Evolutionary conservation across 257 asterid species (phyloP), one percentile per base, ranked within the genome.

Genomic region (Solanum commersonii): DNA sequence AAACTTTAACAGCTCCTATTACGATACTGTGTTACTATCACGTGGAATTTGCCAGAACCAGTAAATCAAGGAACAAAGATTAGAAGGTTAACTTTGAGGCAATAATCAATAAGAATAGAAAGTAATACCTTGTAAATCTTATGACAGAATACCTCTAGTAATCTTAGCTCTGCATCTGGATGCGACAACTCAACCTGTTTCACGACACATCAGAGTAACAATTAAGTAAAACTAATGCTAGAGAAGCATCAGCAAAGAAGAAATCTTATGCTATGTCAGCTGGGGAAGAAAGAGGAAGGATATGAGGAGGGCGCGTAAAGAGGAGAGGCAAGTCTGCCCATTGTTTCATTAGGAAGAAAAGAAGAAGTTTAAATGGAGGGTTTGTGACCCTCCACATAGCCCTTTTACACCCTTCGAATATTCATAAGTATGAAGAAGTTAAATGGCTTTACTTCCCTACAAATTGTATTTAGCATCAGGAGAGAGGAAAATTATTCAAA

Each of bases 161-260:
- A 73, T 89, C 94, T 90, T 87, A 92, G 92, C 49, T 92, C 93
- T 25, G 92, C 92, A 90, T 90, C 82, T 72, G 93, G 88, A 59
- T 92, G 91, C 82, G 94, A 92, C 89, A 92, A 87, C 84, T 92
- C 93, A 82, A 92, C 90, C 94, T 92, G 93, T 77, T 86, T 49
- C 72, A 89, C 20, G 9, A 40, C 49, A 71, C 71, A 74, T 67
- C 67, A 20, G 85, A 37, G 78, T 27, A 63, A 37, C 70, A 71
- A 60, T 49, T 29, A 76, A 6, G 31, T 29, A 38, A 74, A 76
- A 5, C 83, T n/a, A 11, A 77, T 27, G 59, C 33, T 49, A 11
- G 68, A 76, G 29, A 38, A 38, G 56, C 56, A 0, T 76, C 83
- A 76, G 29, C 83, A 35, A 35, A 73, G 82, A 42, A 73, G 49